A percentile compares a stretch with the other conserved stretches of the same genome.
Conservation (phyloP, 495 filamentous ascomycete genomes). For the Podospora pseudocomata region DNA sequence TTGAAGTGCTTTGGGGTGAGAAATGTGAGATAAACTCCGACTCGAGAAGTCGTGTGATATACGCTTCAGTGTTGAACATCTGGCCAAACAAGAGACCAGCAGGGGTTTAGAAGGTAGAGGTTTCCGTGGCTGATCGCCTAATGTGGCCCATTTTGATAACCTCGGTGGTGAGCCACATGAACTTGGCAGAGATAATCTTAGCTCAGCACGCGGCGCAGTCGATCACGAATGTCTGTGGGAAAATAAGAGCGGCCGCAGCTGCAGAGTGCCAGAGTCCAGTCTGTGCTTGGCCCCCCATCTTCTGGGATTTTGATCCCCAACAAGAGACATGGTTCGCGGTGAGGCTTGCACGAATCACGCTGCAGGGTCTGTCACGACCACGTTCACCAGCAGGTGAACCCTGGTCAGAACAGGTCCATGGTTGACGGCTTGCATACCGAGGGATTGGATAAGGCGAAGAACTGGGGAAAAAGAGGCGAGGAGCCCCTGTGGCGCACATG, state of each 20-base stretch:
- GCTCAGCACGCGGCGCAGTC: too few relatives aligned
- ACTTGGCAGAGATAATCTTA: too few relatives aligned
- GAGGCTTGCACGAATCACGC: not conserved
- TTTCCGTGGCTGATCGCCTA: not conserved
- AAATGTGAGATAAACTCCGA: not conserved
- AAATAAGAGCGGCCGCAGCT: too few relatives aligned
- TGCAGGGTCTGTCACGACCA: not conserved
- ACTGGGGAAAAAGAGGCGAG: not conserved
- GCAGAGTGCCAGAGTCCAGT: not conserved
- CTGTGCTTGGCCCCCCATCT: not conserved
- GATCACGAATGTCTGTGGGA: too few relatives aligned
- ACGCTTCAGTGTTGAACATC: not conserved
- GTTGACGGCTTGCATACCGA: not conserved
- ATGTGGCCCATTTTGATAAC: not conserved
- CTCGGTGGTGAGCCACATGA: not conserved
- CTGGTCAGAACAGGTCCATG: not conserved
- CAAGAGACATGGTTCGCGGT: too few relatives aligned
- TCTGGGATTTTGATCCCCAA: not conserved
- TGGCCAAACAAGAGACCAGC: not conserved
- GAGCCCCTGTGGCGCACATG: not conserved
- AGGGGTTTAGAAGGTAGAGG: not conserved
- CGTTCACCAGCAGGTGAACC: not conserved
- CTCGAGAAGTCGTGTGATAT: not conserved
- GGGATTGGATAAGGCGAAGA: not conserved
- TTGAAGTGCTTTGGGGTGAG: not conserved